Conservation (phyloP, 768 basidiomycete genomes). For the Amanita rubescens region DNA sequence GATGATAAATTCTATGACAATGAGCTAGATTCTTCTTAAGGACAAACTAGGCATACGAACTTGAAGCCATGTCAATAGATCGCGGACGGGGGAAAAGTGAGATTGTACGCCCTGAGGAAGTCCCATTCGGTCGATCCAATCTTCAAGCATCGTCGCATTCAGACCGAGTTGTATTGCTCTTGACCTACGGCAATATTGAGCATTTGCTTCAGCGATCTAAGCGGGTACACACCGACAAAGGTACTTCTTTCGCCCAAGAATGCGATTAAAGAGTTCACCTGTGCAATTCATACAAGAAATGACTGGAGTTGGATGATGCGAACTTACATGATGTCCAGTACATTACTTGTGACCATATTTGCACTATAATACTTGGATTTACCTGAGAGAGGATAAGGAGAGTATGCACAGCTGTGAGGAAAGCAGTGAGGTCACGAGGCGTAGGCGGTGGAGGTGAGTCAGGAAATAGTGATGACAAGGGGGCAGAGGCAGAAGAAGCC, state of each 20-base stretch:
- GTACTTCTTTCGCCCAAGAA: slow-evolving; percentile 89
- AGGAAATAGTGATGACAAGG: slow-evolving; percentile 43
- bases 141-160: slow-evolving; percentile 81
- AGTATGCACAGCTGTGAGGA: slow-evolving; percentile 81
- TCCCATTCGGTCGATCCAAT: slow-evolving; percentile 81
- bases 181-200: slow-evolving; percentile 39
- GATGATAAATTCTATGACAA: slow-evolving; percentile 67
- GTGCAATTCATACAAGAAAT: slow-evolving; percentile 10
- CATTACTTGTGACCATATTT: slow-evolving; percentile 96
- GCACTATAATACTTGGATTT: slow-evolving; percentile 81
- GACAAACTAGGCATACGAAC: slow-evolving; percentile 27
- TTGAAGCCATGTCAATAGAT: slow-evolving; percentile 83
- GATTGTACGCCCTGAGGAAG: slow-evolving; percentile 71
- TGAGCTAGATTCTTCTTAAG: neutral
- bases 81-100: slow-evolving; percentile 80
- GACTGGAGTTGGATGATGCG: neutral
- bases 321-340: slow-evolving; percentile 94
- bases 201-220: neutral
- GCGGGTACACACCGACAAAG: slow-evolving; percentile 61
- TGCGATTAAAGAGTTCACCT: slow-evolving; percentile 84
- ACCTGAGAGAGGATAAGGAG: slow-evolving; percentile 81
- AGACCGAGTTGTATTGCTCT: slow-evolving; percentile 84
- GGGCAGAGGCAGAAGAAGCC: slow-evolving; percentile 34
- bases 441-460: slow-evolving; percentile 37
- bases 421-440: slow-evolving; percentile 56